Percentiles rank a stretch among this genome's conserved stretches.
Evolutionary conservation across 345 rosid genomes (phyloP).

Genomic region (Euphorbia tirucalli): DNA sequence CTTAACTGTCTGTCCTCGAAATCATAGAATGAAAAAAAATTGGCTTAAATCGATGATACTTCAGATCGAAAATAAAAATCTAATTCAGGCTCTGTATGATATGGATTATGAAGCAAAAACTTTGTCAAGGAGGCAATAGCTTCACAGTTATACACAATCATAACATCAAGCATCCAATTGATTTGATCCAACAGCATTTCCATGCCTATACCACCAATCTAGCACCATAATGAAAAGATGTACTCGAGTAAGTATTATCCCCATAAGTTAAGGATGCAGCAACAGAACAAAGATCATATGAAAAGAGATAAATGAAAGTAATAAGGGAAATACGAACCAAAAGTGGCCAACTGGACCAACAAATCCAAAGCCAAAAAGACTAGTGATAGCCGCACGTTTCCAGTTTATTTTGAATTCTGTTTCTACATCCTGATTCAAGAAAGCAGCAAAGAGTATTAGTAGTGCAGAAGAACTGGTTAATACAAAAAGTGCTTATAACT

Average conservation of each 20-base stretch:
- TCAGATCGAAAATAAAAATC: not conserved
- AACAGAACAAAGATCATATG: not conserved
- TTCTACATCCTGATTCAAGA: constrained; percentile 49
- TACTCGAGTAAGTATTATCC: not conserved
- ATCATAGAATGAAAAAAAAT: not conserved
- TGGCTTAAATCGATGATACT: not conserved
- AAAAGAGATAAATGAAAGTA: constrained; percentile 4
- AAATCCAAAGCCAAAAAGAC: constrained; percentile 76
- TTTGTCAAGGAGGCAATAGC: not conserved
- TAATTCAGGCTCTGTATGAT: not conserved
- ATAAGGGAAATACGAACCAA: constrained; percentile 49
- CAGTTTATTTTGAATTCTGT: constrained; percentile 54
- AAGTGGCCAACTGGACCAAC: constrained; percentile 87
- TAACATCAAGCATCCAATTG: not conserved
- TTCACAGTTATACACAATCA: constrained; percentile 1
- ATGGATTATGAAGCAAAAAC: not conserved
- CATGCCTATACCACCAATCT: not conserved
- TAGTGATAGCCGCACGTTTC: constrained; percentile 73
- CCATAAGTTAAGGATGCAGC: not conserved
- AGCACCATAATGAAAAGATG: not conserved
- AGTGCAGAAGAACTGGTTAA: constrained; percentile 14
- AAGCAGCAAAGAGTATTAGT: constrained; percentile 2
- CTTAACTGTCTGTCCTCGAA: constrained; percentile 1
- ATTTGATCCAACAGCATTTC: not conserved
- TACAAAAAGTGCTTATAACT: not conserved